A percentile compares a stretch with the other conserved stretches of the same genome.
Conservation (phyloP, 768 basidiomycete genomes). For the Leccinum subgranulosum region DNA sequence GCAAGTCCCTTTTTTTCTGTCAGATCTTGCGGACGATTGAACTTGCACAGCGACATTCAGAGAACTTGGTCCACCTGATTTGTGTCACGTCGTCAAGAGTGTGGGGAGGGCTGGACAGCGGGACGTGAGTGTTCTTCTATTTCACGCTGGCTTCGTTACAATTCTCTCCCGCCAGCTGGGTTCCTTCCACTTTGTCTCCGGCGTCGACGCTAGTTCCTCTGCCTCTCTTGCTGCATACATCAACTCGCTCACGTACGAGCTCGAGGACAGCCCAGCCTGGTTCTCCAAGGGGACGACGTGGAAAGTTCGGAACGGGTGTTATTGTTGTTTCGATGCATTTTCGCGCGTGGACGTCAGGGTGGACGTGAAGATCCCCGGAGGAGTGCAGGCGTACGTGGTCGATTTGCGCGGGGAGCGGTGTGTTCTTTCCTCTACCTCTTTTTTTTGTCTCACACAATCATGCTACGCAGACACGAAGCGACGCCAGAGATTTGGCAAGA, state of each 20-base stretch:
- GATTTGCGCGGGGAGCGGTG: constrained; percentile 94
- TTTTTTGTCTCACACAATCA: neutral
- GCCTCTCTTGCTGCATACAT: constrained; percentile 97
- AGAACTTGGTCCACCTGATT: constrained; percentile 95
- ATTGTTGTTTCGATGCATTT: constrained; percentile 98
- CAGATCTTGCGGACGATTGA: neutral
- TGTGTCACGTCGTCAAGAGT: constrained; percentile 94
- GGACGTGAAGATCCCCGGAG: constrained; percentile 98
- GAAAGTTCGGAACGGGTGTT: constrained; percentile 92
- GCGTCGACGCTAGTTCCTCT: constrained; percentile 98
- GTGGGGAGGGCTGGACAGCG: constrained; percentile 79
- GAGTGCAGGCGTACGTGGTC: constrained; percentile 90
- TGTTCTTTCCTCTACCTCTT: constrained; percentile 24
- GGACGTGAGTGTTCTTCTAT: constrained; percentile 60
- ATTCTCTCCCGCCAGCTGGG: constrained; percentile 59
- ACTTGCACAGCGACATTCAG: constrained; percentile 78
- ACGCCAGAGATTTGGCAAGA: constrained; percentile 96
- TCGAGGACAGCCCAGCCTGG: constrained; percentile 92
- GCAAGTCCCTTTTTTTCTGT: constrained; percentile 46
- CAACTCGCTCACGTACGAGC: constrained; percentile 94
- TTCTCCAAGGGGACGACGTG: constrained; percentile 80
- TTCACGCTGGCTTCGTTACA: neutral
- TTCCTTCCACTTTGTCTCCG: constrained; percentile 96
- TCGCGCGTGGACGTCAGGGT: constrained; percentile 95
- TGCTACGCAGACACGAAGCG: constrained; percentile 63